A percentile compares a stretch with the other conserved stretches of the same genome.
Conservation (phyloP, 306 rosid genomes). For the Oxytropis ochrocephala region DNA sequence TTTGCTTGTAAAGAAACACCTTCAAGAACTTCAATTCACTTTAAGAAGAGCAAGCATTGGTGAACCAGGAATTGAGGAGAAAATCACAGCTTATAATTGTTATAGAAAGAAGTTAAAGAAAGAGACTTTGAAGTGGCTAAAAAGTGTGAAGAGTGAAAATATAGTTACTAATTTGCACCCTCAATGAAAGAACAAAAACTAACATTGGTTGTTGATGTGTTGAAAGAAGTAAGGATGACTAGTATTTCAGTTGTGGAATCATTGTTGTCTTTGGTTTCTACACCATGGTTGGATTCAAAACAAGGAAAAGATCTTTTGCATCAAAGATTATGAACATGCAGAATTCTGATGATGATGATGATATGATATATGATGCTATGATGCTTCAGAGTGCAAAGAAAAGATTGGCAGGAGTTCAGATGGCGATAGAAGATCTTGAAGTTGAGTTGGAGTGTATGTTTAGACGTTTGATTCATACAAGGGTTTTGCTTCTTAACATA, state of each 20-base stretch:
- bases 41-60: constrained; percentile 32
- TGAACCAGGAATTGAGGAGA: constrained; percentile 23
- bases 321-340: constrained; percentile 29
- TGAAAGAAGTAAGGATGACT: constrained; percentile 44
- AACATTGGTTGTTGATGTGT: constrained; percentile 45
- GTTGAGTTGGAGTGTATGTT: constrained; percentile 50
- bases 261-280: constrained; percentile 40
- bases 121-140: constrained; percentile 43
- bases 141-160: constrained; percentile 30
- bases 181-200: constrained; percentile 28
- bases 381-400: constrained; percentile 49
- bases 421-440: constrained; percentile 49
- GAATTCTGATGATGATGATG: constrained; percentile 21
- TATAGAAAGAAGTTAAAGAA: constrained; percentile 49
- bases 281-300: constrained; percentile 43
- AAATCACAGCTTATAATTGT: constrained; percentile 30
- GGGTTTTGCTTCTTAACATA: constrained; percentile 57
- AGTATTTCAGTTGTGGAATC: constrained; percentile 49
- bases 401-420: constrained; percentile 45
- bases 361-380: constrained; percentile 24
- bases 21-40: constrained; percentile 49
- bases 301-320: constrained; percentile 22
- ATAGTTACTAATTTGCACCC: neutral
- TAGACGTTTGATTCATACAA: constrained; percentile 60
- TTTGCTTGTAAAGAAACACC: constrained; percentile 44